A percentile compares a stretch with the other conserved stretches of the same genome.
Evolutionary conservation across 140 eudicot species (phyloP).

Genomic region (Eryngium alpinum): DNA sequence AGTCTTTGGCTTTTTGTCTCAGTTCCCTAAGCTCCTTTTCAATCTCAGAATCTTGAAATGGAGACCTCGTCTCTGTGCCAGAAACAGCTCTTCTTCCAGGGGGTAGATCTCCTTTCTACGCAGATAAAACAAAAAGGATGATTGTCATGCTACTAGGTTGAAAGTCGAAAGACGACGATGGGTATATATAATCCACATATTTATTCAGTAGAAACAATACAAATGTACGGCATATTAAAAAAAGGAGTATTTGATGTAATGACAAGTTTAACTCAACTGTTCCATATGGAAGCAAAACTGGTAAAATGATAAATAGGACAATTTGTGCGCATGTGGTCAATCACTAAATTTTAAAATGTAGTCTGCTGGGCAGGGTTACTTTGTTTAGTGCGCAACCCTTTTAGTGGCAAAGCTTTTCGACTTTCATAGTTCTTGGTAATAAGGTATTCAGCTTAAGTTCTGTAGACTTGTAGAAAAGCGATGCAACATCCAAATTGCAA

Average conservation of each 20-base stretch:
- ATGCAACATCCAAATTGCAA: background rate
- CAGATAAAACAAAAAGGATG: background rate
- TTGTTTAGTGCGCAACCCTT: no score
- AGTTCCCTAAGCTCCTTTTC: constrained; percentile 78
- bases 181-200: background rate
- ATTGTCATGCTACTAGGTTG: background rate
- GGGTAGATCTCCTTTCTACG: constrained; percentile 94
- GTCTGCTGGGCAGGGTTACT: no score
- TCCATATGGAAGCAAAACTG: no score
- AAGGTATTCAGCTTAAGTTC: no score
- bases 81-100: constrained; percentile 64
- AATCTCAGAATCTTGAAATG: constrained; percentile 65
- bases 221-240: background rate
- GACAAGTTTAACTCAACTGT: no score
- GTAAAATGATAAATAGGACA: background rate
- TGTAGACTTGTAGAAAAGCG: background rate
- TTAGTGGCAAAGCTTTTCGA: no score
- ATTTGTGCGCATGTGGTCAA: background rate
- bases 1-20: constrained; percentile 63
- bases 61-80: constrained; percentile 42
- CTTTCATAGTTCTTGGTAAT: no score
- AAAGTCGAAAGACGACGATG: background rate
- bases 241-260: background rate
- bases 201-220: background rate
- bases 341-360: no score